Conservation (phyloP, 169 alveolate species). For the Cryptosporidium ryanae region DNA sequence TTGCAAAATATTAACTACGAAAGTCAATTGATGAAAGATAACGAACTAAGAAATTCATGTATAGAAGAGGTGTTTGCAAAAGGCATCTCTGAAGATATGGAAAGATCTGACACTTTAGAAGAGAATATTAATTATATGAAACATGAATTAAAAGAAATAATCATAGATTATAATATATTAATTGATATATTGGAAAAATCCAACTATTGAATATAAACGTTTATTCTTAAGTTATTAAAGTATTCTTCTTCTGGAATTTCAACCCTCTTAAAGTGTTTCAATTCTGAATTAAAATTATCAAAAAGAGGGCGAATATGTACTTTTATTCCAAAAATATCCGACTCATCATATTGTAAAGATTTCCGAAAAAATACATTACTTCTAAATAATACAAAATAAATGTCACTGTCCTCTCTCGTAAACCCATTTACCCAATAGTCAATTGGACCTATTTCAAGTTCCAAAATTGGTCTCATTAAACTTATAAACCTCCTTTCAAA, state of each 20-base stretch:
- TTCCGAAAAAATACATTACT: slow-evolving; percentile 17
- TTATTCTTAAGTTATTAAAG: slow-evolving; percentile 14
- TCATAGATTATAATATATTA: slow-evolving; percentile 1
- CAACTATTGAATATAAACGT: background rate
- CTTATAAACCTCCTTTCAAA: slow-evolving; percentile 65
- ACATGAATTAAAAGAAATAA: slow-evolving; percentile 5
- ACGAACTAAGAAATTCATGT: background rate
- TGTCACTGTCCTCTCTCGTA: background rate
- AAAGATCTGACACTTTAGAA: slow-evolving; percentile 50
- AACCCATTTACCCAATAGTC: slow-evolving; percentile 56
- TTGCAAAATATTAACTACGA: background rate
- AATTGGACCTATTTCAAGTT: slow-evolving; percentile 69
- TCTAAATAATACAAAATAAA: slow-evolving; percentile 59
- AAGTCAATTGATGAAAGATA: background rate
- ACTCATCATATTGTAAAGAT: slow-evolving; percentile 33
- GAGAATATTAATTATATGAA: slow-evolving; percentile 37
- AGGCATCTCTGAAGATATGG: slow-evolving; percentile 23
- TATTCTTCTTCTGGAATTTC: slow-evolving; percentile 14
- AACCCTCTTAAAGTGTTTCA: background rate
- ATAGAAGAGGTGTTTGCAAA: slow-evolving; percentile 11
- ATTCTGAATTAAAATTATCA: slow-evolving; percentile 1
- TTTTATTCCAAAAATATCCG: slow-evolving; percentile 19
- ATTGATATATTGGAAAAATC: background rate
- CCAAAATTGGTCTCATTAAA: slow-evolving; percentile 46
- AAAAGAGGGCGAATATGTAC: slow-evolving; percentile 10